phyloP scores from a whole-genome alignment of 75 land plant species.

The Pseudotsuga menziesii region DNA sequence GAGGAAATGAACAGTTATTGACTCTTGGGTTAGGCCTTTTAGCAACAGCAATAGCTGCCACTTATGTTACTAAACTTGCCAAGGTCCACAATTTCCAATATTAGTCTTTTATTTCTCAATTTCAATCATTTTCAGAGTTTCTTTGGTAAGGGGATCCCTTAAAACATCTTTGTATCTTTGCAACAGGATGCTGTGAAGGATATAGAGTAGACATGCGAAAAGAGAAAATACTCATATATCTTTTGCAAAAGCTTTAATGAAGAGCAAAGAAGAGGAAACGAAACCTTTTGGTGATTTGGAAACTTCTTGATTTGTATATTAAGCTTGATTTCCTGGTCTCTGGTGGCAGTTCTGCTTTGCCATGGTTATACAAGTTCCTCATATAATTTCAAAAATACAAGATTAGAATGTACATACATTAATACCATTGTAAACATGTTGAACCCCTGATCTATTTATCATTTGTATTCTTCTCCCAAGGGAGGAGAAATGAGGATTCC shows the following conservation, averaged over 20 bases:
- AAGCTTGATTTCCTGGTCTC: constrained; percentile 1
- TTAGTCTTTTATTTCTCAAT: not conserved
- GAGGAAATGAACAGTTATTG: constrained; percentile 64
- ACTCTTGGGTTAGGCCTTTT: constrained; percentile 79
- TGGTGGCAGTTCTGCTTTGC: not conserved
- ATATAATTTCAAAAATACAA: not conserved
- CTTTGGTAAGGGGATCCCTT: not conserved
- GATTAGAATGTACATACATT: not conserved
- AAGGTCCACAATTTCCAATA: constrained; percentile 44
- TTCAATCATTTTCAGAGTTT: constrained; percentile 2
- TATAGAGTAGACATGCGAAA: not conserved
- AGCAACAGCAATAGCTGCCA: constrained; percentile 81
- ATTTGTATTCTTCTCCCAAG: not conserved
- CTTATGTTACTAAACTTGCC: constrained; percentile 88
- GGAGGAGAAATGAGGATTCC: not conserved
- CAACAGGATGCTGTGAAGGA: constrained; percentile 8
- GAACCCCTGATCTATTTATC: not conserved
- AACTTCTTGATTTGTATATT: constrained; percentile 3
- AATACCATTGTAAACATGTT: not conserved
- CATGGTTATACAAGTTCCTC: not conserved
- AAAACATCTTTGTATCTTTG: not conserved
- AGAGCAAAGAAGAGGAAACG: not conserved
- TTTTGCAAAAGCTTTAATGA: constrained; percentile 3
- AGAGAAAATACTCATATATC: not conserved
- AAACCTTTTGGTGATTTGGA: not conserved